Conservation (phyloP, 2,329 filamentous ascomycete genomes). For the Zymoseptoria passerinii region DNA sequence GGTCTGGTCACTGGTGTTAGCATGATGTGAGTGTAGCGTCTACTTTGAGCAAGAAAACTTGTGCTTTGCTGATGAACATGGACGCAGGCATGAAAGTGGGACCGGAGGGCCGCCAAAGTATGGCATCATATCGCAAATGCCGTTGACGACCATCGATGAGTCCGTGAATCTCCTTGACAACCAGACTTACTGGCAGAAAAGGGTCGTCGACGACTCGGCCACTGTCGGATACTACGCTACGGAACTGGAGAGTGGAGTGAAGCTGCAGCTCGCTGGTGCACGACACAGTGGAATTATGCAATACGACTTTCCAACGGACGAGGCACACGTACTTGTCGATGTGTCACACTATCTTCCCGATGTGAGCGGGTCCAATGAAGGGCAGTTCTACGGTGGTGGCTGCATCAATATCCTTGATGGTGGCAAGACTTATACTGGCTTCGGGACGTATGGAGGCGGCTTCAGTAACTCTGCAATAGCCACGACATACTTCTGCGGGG, state of each 20-base stretch:
- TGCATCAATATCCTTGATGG: slow-evolving; percentile 45
- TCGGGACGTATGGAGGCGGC: slow-evolving; percentile 54
- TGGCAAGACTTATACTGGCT: slow-evolving; percentile 46
- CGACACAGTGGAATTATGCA: slow-evolving; percentile 51
- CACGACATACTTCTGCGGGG: slow-evolving; percentile 54
- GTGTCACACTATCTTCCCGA: slow-evolving; percentile 54
- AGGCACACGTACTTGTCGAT: slow-evolving; percentile 50
- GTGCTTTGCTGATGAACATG: slow-evolving; percentile 34
- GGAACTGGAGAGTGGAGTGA: slow-evolving; percentile 47
- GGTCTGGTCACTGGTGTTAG: slow-evolving; percentile 22
- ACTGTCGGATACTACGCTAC: slow-evolving; percentile 56
- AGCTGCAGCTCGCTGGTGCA: slow-evolving; percentile 50
- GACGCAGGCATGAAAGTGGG: slow-evolving; percentile 52
- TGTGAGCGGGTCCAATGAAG: slow-evolving; percentile 37
- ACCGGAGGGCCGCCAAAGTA: slow-evolving; percentile 65
- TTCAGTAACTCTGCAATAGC: slow-evolving; percentile 52
- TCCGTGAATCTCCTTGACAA: slow-evolving; percentile 35
- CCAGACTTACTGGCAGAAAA: slow-evolving; percentile 32
- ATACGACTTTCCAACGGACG: slow-evolving; percentile 48
- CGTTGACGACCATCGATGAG: slow-evolving; percentile 35
- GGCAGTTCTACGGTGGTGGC: slow-evolving; percentile 54
- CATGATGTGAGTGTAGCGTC: slow-evolving; percentile 37
- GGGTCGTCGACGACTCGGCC: slow-evolving; percentile 33
- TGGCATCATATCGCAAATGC: slow-evolving; percentile 51
- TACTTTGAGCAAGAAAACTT: slow-evolving; percentile 12